Evolutionary conservation across 2,329 filamentous ascomycete genomes (phyloP).

Genomic region (Hortaea werneckii): DNA sequence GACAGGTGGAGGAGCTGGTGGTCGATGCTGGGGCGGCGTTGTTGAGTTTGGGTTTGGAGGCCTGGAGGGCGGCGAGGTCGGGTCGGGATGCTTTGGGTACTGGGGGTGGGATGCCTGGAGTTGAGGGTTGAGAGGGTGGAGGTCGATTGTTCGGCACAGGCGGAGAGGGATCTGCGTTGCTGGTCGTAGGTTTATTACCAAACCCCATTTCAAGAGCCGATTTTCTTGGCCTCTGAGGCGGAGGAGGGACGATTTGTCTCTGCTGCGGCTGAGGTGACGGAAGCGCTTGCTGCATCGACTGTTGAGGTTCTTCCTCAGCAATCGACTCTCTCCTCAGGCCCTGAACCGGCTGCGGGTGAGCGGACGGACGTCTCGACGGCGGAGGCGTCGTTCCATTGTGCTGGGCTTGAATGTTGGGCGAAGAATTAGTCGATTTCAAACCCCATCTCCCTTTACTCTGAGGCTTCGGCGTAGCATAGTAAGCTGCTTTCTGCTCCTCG

Average conservation of each 20-base stretch:
- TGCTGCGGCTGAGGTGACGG: neutral
- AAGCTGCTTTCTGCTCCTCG: constrained; percentile 32
- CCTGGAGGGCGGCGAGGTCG: constrained; percentile 47
- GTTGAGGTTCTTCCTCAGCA: constrained; percentile 1
- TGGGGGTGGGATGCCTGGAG: constrained; percentile 34
- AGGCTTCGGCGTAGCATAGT: constrained; percentile 9
- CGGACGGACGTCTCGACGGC: constrained; percentile 4
- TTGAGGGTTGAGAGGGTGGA: constrained; percentile 6
- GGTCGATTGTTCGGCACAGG: neutral
- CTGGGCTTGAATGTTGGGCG: constrained; percentile 12
- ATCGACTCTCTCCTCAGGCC: neutral
- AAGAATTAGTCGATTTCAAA: constrained; percentile 14
- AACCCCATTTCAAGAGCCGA: constrained; percentile 21
- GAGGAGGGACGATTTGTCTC: constrained; percentile 10
- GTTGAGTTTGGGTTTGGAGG: constrained; percentile 37
- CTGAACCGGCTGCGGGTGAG: neutral
- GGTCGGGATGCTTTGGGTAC: constrained; percentile 46
- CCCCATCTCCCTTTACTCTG: constrained; percentile 11
- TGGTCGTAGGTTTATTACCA: constrained; percentile 9
- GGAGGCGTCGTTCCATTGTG: constrained; percentile 15
- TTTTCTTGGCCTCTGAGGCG: constrained; percentile 7
- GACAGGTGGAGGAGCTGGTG: constrained; percentile 42
- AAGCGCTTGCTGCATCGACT: neutral
- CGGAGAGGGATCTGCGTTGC: too few relatives aligned
- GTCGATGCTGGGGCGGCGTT: constrained; percentile 7